Conservation (phyloP, 1,139 yeast species). For the Hyphopichia buzzinii region DNA sequence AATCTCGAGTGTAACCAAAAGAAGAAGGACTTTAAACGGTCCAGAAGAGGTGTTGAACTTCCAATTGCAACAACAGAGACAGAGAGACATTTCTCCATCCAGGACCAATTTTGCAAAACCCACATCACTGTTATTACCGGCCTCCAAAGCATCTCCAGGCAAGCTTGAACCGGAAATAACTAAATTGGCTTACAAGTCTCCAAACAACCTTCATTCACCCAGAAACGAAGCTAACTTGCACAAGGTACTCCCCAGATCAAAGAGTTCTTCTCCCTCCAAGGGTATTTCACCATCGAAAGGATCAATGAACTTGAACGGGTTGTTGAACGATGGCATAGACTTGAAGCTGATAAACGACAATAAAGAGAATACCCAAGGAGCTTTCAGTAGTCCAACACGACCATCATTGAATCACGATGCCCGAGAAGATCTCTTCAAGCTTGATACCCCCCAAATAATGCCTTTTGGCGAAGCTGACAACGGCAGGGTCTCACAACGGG, state of each 20-base stretch:
- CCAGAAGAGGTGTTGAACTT: constrained; percentile 22
- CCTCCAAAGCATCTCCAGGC: constrained; percentile 8
- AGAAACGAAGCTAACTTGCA: not conserved
- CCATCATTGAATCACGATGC: not conserved
- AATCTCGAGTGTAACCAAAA: constrained; percentile 20
- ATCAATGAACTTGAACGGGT: constrained; percentile 36
- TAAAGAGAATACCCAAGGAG: constrained; percentile 1
- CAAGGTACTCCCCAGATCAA: constrained; percentile 17
- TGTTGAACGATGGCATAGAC: constrained; percentile 19
- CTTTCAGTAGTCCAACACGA: not conserved
- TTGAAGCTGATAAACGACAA: constrained; percentile 16
- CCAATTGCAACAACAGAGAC: constrained; percentile 1
- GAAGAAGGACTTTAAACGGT: constrained; percentile 36
- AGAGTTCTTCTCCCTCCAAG: constrained; percentile 7
- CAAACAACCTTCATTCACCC: constrained; percentile 6
- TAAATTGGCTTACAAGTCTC: constrained; percentile 4
- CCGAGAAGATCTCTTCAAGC: no score
- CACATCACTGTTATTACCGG: constrained; percentile 1
- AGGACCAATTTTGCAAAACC: constrained; percentile 1
- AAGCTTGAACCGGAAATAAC: not conserved
- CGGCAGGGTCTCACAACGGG: constrained; percentile 3
- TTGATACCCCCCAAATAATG: not conserved
- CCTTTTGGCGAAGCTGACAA: not conserved
- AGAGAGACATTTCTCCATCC: constrained; percentile 3
- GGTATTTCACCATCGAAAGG: constrained; percentile 40